Conservation (phyloP, 108 stramenopile species). For the Nitzschia sp. region DNA sequence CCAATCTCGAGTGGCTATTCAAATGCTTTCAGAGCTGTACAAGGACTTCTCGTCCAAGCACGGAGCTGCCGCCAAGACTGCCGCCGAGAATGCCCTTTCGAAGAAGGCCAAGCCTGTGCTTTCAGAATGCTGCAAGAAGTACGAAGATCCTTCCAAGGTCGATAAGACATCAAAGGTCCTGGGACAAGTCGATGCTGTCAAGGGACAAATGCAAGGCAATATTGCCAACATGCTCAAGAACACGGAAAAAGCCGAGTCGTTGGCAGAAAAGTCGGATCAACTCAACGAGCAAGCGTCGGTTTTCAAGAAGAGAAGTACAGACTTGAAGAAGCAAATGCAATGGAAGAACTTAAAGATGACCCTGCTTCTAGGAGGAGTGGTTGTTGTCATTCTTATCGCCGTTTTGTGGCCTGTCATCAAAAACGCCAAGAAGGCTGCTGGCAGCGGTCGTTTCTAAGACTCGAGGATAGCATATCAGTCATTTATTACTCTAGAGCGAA, state of each 20-base stretch:
- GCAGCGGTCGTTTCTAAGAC: not conserved
- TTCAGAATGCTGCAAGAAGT: conserved; percentile 65
- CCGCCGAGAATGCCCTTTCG: conserved; percentile 67
- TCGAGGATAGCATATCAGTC: not conserved
- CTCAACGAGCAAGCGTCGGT: conserved; percentile 89
- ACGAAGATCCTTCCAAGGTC: conserved; percentile 81
- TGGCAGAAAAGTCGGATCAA: conserved; percentile 80
- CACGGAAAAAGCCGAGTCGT: conserved; percentile 81
- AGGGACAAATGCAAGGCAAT: conserved; percentile 85
- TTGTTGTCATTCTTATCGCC: conserved; percentile 71
- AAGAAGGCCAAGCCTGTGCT: conserved; percentile 79
- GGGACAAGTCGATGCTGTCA: conserved; percentile 83
- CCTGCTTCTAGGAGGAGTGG: conserved; percentile 66
- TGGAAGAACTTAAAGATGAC: conserved; percentile 94
- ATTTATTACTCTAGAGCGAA: not conserved
- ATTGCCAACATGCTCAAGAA: conserved; percentile 88
- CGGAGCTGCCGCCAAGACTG: conserved; percentile 67
- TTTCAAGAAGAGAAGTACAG: conserved; percentile 83
- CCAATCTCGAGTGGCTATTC: conserved; percentile 82
- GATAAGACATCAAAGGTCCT: conserved; percentile 80
- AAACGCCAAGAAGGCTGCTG: conserved; percentile 47
- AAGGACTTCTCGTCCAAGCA: conserved; percentile 64
- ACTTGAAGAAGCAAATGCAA: conserved; percentile 86
- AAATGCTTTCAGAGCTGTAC: conserved; percentile 78
- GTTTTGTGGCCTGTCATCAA: conserved; percentile 78